Percentiles rank a stretch among this genome's conserved stretches.
Conservation (phyloP, 352 stramenopile genomes). For the Pythium pyrilobum region DNA sequence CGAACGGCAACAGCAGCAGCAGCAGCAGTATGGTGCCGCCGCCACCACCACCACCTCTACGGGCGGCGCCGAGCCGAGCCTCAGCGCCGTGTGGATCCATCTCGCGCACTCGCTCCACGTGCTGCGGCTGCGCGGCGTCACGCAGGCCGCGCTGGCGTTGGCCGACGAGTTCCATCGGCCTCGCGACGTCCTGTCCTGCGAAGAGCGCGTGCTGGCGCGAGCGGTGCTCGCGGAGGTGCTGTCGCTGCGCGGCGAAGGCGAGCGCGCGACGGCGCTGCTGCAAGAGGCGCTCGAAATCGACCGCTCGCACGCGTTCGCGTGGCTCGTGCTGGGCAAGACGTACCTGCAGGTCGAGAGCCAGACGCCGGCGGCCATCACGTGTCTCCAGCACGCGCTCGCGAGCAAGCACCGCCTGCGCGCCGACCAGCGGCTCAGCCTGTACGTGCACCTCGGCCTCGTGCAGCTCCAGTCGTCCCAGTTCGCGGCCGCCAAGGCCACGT, state of each 20-base stretch:
- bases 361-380: slow-evolving; percentile 38
- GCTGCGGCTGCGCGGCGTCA: slow-evolving; percentile 33
- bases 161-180: slow-evolving; percentile 26
- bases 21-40: no score
- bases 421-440: slow-evolving; percentile 35
- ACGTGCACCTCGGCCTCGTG: slow-evolving; percentile 52
- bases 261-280: slow-evolving; percentile 29
- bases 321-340: slow-evolving; percentile 47
- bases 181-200: slow-evolving; percentile 32
- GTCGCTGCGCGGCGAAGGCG: slow-evolving; percentile 19
- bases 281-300: slow-evolving; percentile 62
- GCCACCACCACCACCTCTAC: no score
- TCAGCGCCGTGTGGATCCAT: slow-evolving; percentile 57
- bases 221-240: slow-evolving; percentile 42
- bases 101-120: slow-evolving; percentile 42
- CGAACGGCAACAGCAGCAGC: background rate
- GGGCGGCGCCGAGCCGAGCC: slow-evolving; percentile 1
- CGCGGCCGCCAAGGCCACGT: slow-evolving; percentile 38
- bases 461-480: slow-evolving; percentile 68
- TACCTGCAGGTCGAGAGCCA: slow-evolving; percentile 40
- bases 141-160: slow-evolving; percentile 30
- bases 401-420: slow-evolving; percentile 21
- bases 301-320: slow-evolving; percentile 38
- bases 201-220: slow-evolving; percentile 48
- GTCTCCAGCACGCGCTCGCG: slow-evolving; percentile 42